Conservation (phyloP, 2,329 filamentous ascomycete genomes). For the Tolypocladium ovalisporum region DNA sequence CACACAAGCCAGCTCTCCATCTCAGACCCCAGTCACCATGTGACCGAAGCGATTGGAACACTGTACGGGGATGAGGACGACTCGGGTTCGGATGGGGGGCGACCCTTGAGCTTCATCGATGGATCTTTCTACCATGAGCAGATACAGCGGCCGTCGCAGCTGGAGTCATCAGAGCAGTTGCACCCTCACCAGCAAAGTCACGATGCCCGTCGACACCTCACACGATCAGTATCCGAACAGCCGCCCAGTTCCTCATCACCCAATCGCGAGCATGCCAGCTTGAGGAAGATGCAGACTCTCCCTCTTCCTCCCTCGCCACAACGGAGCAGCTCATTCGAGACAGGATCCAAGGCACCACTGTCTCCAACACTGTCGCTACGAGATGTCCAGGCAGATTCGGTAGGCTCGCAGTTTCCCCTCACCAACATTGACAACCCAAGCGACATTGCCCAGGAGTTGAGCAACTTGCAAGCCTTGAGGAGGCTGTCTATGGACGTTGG, state of each 20-base stretch:
- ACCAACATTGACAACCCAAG: conserved; percentile 85
- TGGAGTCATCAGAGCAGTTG: conserved; percentile 2
- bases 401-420: conserved; percentile 59
- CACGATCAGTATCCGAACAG: conserved; percentile 36
- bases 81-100: conserved; percentile 40
- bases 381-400: conserved; percentile 50
- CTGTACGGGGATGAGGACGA: conserved; percentile 74
- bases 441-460: conserved; percentile 83
- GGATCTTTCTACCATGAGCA: conserved; percentile 44
- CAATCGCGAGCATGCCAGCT: conserved; percentile 20
- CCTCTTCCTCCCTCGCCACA: conserved; percentile 28
- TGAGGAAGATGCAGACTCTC: conserved; percentile 33
- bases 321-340: conserved; percentile 29
- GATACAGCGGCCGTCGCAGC: conserved; percentile 22
- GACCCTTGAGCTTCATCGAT: conserved; percentile 64
- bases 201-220: conserved; percentile 29
- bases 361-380: conserved; percentile 44
- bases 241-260: conserved; percentile 15
- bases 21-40: conserved; percentile 85
- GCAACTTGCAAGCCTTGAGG: conserved; percentile 80
- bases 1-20: conserved; percentile 52
- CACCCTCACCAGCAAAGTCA: conserved; percentile 18
- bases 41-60: conserved; percentile 86
- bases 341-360: conserved; percentile 28
- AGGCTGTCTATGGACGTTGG: conserved; percentile 91